These are phyloP conservation scores for Juglanconis juglandina DNA, from an alignment of 2,329 filamentous ascomycete species.

Conservation along the genomic window DNA sequence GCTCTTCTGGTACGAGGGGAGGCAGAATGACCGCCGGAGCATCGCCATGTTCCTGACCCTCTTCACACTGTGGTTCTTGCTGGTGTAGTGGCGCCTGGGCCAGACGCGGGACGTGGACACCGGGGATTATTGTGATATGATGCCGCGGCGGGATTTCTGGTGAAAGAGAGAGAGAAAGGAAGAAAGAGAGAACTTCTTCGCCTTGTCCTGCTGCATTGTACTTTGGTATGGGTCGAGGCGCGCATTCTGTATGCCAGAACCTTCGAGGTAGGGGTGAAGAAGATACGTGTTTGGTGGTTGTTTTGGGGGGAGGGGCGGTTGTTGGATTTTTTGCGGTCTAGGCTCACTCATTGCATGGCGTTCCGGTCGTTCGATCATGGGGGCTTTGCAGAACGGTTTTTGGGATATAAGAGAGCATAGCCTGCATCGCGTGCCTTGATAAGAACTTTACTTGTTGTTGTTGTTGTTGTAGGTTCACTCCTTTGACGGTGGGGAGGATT, in stretches of 20 bases:
- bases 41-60: conserved; percentile 15
- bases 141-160: conserved; percentile 15
- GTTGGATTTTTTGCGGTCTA: too few relatives aligned
- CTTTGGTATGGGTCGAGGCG: too few relatives aligned
- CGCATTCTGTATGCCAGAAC: too few relatives aligned
- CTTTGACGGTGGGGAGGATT: background rate
- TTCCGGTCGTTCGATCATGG: conserved; percentile 4
- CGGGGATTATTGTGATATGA: conserved; percentile 17
- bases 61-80: conserved; percentile 18
- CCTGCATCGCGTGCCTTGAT: background rate
- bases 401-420: background rate
- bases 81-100: conserved; percentile 18
- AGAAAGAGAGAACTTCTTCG: too few relatives aligned
- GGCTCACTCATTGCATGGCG: conserved; percentile 14
- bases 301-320: too few relatives aligned
- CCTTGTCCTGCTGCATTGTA: too few relatives aligned
- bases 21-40: conserved; percentile 9
- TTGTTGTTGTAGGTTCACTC: background rate
- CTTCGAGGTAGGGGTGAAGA: too few relatives aligned
- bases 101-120: conserved; percentile 10
- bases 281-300: too few relatives aligned
- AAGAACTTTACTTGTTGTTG: background rate
- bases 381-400: background rate
- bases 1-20: conserved; percentile 14
- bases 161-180: background rate